Evolutionary conservation across 2,329 filamentous ascomycete genomes (phyloP).

Genomic region (Orbilia quercus): DNA sequence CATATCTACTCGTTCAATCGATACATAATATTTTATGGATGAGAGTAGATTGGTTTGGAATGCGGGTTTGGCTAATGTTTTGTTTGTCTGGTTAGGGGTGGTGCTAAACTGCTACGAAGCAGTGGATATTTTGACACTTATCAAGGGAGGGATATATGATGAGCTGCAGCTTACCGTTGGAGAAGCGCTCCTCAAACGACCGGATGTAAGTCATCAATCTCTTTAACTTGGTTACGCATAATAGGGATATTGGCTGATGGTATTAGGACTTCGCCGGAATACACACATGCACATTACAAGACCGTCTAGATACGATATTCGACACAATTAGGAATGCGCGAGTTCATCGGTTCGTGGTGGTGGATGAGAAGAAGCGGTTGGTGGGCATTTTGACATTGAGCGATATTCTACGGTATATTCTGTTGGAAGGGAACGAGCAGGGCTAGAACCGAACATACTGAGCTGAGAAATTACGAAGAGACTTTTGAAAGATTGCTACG

Average conservation of each 20-base stretch:
- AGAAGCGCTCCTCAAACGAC: slow-evolving; percentile 85
- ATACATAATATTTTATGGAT: too few species aligned
- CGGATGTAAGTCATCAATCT: slow-evolving; percentile 70
- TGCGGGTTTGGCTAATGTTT: too few species aligned
- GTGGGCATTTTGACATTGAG: slow-evolving; percentile 92
- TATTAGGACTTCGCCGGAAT: slow-evolving; percentile 87
- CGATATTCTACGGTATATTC: slow-evolving; percentile 94
- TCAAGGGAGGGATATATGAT: slow-evolving; percentile 92
- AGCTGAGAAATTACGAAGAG: background rate
- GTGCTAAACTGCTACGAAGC: slow-evolving; percentile 98
- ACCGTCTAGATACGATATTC: slow-evolving; percentile 93
- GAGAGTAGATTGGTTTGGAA: too few species aligned
- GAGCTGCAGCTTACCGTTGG: slow-evolving; percentile 87
- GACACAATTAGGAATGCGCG: slow-evolving; percentile 95
- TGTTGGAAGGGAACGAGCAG: slow-evolving; percentile 72
- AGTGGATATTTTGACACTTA: slow-evolving; percentile 94
- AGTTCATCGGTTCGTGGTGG: slow-evolving; percentile 90
- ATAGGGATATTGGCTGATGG: background rate
- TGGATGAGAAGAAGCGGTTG: slow-evolving; percentile 87
- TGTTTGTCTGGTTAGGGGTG: slow-evolving; percentile 65
- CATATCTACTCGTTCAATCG: background rate
- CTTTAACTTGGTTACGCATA: background rate
- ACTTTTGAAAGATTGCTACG: background rate
- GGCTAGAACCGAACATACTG: background rate
- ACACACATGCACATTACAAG: slow-evolving; percentile 91